Percentiles rank a stretch among this genome's conserved stretches.
phyloP scores from a whole-genome alignment of 345 rosid genomes.

The Linum usitatissimum region DNA sequence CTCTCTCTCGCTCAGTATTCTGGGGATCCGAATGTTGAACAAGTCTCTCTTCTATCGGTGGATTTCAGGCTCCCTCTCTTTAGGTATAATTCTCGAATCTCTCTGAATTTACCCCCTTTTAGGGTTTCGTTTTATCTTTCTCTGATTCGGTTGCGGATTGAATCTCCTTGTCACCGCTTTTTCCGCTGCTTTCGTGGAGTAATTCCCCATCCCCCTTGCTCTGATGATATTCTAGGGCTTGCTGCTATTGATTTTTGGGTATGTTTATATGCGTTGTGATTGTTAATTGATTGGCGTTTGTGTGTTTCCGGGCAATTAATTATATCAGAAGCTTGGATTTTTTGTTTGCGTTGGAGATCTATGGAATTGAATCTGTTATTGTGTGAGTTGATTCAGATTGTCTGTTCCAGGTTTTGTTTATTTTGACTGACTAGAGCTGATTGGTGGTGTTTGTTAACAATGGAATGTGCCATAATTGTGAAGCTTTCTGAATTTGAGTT shows the following conservation, averaged over 20 bases:
- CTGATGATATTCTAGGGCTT: constrained; percentile 17
- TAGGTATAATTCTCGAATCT: constrained; percentile 26
- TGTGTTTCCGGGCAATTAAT: background rate
- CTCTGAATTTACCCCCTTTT: constrained; percentile 2
- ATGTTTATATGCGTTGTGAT: background rate
- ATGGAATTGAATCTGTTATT: background rate
- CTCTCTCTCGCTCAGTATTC: constrained; percentile 11
- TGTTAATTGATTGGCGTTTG: background rate
- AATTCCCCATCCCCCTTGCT: background rate
- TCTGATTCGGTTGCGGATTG: constrained; percentile 19
- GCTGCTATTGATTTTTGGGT: background rate
- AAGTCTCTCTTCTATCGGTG: constrained; percentile 24
- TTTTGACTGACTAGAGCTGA: background rate
- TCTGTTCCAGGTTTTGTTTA: background rate
- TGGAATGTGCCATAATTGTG: background rate
- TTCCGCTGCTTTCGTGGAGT: background rate
- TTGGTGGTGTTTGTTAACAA: background rate
- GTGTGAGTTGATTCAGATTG: background rate
- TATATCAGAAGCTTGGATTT: constrained; percentile 4
- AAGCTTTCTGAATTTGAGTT: background rate
- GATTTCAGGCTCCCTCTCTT: constrained; percentile 24
- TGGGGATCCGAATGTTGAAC: constrained; percentile 23
- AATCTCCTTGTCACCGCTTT: constrained; percentile 17
- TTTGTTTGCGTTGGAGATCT: background rate
- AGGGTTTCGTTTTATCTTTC: constrained; percentile 8